Percentiles rank a stretch among this genome's conserved stretches.
These are phyloP conservation scores for Alternaria triticina DNA, from an alignment of 2,329 filamentous ascomycete species.

Conservation along the genomic window DNA sequence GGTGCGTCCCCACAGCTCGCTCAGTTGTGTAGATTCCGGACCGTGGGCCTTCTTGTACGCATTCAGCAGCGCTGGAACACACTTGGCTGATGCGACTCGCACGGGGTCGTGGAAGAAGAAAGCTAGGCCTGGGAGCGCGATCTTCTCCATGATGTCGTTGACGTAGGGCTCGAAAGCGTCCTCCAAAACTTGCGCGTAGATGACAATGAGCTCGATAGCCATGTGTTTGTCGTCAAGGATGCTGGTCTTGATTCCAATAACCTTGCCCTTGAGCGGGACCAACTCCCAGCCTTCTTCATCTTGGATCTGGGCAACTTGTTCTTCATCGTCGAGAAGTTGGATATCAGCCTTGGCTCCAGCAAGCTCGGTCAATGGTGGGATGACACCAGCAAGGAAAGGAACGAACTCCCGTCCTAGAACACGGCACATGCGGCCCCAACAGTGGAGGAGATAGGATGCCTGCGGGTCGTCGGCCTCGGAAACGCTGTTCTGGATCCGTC, in stretches of 20 bases:
- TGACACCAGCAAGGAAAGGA: slow-evolving; percentile 89
- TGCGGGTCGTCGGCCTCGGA: slow-evolving; percentile 93
- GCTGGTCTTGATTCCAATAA: slow-evolving; percentile 97
- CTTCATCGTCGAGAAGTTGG: slow-evolving; percentile 92
- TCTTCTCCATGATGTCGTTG: slow-evolving; percentile 92
- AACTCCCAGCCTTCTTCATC: slow-evolving; percentile 98
- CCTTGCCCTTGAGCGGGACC: slow-evolving; percentile 94
- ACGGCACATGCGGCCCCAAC: slow-evolving; percentile 98
- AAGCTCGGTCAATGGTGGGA: slow-evolving; percentile 89
- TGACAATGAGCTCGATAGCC: slow-evolving; percentile 97
- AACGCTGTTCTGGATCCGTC: slow-evolving; percentile 79
- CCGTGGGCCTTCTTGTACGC: slow-evolving; percentile 94
- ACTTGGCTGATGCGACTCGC: slow-evolving; percentile 90
- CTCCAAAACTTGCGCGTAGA: slow-evolving; percentile 96
- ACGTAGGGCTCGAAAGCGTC: slow-evolving; percentile 91
- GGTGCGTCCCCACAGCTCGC: slow-evolving; percentile 82
- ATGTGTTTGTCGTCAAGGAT: slow-evolving; percentile 98
- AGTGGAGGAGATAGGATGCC: slow-evolving; percentile 95
- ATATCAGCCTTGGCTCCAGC: slow-evolving; percentile 97
- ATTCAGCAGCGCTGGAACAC: slow-evolving; percentile 90
- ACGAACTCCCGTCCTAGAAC: slow-evolving; percentile 90
- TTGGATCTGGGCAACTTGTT: slow-evolving; percentile 89
- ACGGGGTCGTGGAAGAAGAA: slow-evolving; percentile 99
- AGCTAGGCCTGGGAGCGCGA: slow-evolving; percentile 88
- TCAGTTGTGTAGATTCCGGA: slow-evolving; percentile 76